Conservation (phyloP, 441 rosid genomes). For the Populus trichocarpa region DNA sequence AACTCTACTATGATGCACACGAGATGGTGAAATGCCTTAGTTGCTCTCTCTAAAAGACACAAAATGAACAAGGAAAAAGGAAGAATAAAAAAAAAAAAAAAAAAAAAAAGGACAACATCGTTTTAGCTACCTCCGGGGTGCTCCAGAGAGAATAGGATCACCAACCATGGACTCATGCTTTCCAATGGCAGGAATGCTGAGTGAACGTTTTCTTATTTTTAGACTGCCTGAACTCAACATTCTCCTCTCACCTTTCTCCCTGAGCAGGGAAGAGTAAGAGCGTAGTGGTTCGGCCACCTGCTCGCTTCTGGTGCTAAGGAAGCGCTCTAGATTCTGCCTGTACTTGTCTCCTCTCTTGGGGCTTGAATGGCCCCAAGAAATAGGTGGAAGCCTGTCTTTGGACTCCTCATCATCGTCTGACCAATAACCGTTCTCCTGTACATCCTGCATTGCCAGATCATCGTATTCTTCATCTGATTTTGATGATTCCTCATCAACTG, state of each 20-base stretch:
- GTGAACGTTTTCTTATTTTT: conserved; percentile 59
- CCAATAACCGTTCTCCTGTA: conserved; percentile 51
- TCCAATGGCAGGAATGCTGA: conserved; percentile 66
- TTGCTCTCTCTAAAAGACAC: not conserved
- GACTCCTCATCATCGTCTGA: conserved; percentile 50
- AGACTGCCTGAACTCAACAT: conserved; percentile 26
- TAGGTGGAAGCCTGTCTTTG: conserved; percentile 28
- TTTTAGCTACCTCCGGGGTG: conserved; percentile 33
- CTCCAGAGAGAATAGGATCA: conserved; percentile 49
- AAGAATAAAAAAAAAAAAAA: not conserved
- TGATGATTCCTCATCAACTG: conserved; percentile 92
- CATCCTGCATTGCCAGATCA: conserved; percentile 86
- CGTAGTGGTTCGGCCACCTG: conserved; percentile 38
- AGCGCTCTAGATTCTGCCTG: conserved; percentile 49
- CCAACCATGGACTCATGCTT: conserved; percentile 38
- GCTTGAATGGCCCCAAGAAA: conserved; percentile 21
- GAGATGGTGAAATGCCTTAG: not conserved
- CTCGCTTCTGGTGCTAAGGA: conserved; percentile 44
- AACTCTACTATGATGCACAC: not conserved
- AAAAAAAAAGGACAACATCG: not conserved
- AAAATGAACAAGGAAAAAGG: not conserved
- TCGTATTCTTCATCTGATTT: conserved; percentile 93
- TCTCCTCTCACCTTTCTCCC: conserved; percentile 39
- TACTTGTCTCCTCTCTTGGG: conserved; percentile 44
- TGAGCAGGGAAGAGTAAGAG: conserved; percentile 34